phyloP scores from a whole-genome alignment of 441 rosid species.

The Populus hybrid region DNA sequence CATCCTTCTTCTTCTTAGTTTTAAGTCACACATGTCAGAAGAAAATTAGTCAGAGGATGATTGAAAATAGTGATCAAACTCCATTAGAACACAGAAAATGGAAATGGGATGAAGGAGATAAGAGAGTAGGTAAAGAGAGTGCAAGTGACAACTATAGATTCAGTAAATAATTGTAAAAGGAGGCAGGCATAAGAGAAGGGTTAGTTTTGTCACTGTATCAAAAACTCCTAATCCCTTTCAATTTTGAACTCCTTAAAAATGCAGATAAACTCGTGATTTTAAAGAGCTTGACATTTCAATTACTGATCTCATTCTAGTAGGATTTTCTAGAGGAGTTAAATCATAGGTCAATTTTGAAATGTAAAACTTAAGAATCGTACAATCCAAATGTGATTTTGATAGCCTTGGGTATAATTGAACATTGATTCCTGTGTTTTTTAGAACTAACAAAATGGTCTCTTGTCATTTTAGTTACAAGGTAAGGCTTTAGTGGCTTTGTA shows the following conservation, averaged over 20 bases:
- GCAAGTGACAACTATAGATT: background rate
- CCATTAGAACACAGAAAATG: background rate
- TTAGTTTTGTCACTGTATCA: background rate
- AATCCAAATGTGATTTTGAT: background rate
- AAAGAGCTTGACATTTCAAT: background rate
- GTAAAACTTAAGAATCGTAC: background rate
- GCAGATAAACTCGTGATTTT: background rate
- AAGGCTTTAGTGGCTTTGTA: background rate
- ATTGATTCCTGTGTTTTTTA: background rate
- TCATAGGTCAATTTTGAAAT: background rate
- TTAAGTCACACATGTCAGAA: background rate
- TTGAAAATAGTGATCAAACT: background rate
- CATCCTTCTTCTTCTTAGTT: no score
- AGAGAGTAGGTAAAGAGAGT: background rate
- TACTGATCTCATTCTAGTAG: background rate
- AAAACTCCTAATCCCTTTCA: background rate
- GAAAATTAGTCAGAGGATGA: background rate
- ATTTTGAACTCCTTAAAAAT: background rate
- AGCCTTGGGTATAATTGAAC: background rate
- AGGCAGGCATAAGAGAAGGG: background rate
- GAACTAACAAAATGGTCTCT: background rate
- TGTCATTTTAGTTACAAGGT: background rate
- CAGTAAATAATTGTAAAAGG: background rate
- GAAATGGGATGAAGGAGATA: background rate
- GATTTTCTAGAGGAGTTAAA: background rate